Evolutionary conservation across 2,329 filamentous ascomycete genomes (phyloP), one percentile per base, ranked within the genome.

Genomic region (Pseudogymnoascus sp.): DNA sequence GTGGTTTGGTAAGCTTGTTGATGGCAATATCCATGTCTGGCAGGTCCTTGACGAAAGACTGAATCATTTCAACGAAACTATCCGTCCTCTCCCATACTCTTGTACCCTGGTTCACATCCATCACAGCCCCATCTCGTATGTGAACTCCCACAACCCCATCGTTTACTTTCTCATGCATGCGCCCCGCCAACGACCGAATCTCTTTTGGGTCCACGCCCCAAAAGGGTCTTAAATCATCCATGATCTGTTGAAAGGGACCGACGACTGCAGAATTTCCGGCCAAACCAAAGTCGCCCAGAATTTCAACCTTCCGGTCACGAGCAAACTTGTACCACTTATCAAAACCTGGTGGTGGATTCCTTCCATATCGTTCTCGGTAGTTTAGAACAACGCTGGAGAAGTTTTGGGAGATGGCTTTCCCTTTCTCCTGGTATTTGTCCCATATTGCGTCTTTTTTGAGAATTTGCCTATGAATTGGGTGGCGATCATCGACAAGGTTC

Each of bases 11-110:
- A 73, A 85, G 78, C 60, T 79, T 77, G 68, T 88, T 87, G 74
- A 87, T 82, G 9, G 84, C 81, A 75, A 87, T 85, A 69, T 87
- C 84, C 70, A 88, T 81, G 64, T 88, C 84, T 4, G 84, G 85
- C 21, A 88, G 70, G 58, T 78, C 74, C 11, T 77, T 69, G 26
- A 81, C 78, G 36, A 85, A 81, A 66, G 21, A 71, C 47, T 68
- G 36, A 3, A 75, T 64, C 68, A 72, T 71, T 44, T 67, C 68
- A 21, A 66, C 67, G 63, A 79, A 72, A 0, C 74, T 76, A 21
- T 78, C 71, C 3, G 74, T 71, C 37, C 77, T 71, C 8, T 13
- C 7, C 77, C 77, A 79, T 58, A 69, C 70, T 3, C 61, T 64
- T 61, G 72, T 71, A 13, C 24, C 39, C 4, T 5, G 10, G n/a